A percentile compares a stretch with the other conserved stretches of the same genome.
Evolutionary conservation across 495 filamentous ascomycete species (phyloP).

Genomic region (Achaetomiella virescens): DNA sequence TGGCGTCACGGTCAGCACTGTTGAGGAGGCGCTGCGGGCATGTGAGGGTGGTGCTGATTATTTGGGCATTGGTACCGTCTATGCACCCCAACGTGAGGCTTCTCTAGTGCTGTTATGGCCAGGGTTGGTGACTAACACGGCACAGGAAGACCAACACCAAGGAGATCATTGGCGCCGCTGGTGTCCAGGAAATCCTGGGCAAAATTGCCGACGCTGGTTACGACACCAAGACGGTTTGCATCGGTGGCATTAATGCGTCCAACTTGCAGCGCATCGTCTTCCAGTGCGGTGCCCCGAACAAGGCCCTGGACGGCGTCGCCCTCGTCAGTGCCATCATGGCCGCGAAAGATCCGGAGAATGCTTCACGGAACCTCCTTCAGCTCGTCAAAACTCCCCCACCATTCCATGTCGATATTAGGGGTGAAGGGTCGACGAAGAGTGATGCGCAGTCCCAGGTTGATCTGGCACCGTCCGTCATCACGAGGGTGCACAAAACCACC

Average conservation of each 20-base stretch:
- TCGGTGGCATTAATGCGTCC: conserved; percentile 78
- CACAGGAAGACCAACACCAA: conserved; percentile 68
- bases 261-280: conserved; percentile 71
- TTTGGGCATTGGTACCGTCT: conserved; percentile 81
- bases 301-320: conserved; percentile 70
- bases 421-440: conserved; percentile 44
- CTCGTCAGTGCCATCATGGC: conserved; percentile 86
- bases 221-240: conserved; percentile 58
- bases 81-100: conserved; percentile 70
- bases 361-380: conserved; percentile 49
- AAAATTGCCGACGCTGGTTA: conserved; percentile 42
- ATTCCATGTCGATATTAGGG: conserved; percentile 56
- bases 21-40: conserved; percentile 61
- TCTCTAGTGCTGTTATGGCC: background rate
- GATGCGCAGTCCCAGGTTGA: conserved; percentile 47
- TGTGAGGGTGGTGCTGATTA: conserved; percentile 73
- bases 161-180: conserved; percentile 73
- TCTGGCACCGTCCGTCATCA: conserved; percentile 52
- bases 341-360: conserved; percentile 54
- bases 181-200: conserved; percentile 61
- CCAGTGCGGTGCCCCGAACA: conserved; percentile 47
- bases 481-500: conserved; percentile 49
- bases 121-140: background rate
- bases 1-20: conserved; percentile 63
- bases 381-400: conserved; percentile 38